Percentiles rank a stretch among this genome's conserved stretches.
These are phyloP conservation scores for Fusarium newnesense DNA, from an alignment of 2,329 filamentous ascomycete species.

Conservation along the genomic window DNA sequence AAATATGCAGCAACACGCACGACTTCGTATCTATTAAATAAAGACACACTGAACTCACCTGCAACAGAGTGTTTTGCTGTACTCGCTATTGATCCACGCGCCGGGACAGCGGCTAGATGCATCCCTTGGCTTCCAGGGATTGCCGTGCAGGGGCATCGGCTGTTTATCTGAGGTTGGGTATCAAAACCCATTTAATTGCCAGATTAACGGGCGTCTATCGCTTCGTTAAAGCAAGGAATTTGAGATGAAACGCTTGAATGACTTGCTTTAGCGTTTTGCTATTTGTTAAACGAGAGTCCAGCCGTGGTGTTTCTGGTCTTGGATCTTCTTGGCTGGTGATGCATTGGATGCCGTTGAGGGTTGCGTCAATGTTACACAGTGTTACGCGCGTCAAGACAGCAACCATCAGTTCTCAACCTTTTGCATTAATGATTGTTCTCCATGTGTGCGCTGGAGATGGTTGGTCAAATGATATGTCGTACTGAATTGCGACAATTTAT, in stretches of 20 bases:
- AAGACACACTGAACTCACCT: background rate
- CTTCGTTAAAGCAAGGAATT: conserved; percentile 5
- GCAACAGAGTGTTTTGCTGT: background rate
- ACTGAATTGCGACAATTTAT: background rate
- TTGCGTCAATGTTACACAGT: conserved; percentile 15
- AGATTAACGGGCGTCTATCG: background rate
- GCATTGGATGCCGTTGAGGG: background rate
- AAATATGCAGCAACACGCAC: background rate
- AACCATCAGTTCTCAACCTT: background rate
- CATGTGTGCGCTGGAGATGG: fast-evolving
- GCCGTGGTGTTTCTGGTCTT: background rate
- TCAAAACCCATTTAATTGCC: too few species aligned
- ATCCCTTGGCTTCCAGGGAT: background rate
- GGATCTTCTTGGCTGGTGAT: background rate
- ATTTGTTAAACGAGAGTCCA: background rate
- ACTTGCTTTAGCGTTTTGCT: conserved; percentile 8
- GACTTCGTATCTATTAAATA: background rate
- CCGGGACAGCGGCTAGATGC: conserved; percentile 8
- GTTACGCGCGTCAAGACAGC: background rate
- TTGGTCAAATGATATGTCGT: background rate
- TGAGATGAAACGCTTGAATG: conserved; percentile 6
- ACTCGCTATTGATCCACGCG: conserved; percentile 4
- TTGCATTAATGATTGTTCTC: background rate
- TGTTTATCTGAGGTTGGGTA: too few species aligned
- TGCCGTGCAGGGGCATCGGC: background rate